Evolutionary conservation across 768 basidiomycete species (phyloP).

Genomic region (Phlegmacium glaucopus): DNA sequence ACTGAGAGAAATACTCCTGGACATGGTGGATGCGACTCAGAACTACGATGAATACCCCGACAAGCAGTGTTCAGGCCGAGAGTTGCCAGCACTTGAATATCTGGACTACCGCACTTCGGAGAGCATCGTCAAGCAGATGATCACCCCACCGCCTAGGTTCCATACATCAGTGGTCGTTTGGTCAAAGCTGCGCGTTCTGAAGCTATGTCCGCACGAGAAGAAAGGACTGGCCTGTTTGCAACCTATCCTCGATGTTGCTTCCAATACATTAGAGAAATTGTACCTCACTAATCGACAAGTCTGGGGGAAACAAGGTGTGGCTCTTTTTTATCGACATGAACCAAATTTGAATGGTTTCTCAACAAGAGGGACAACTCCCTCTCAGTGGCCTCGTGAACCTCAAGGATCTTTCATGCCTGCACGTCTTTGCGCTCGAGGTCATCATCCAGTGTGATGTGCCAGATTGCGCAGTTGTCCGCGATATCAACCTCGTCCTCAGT

Average conservation of each 20-base stretch:
- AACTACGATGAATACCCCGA: background rate
- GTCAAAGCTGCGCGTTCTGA: slow-evolving; percentile 8
- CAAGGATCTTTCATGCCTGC: background rate
- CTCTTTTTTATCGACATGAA: background rate
- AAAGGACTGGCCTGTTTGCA: slow-evolving; percentile 5
- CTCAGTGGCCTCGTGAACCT: background rate
- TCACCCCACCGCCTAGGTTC: slow-evolving; percentile 1
- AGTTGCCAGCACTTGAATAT: slow-evolving; percentile 3
- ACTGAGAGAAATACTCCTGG: slow-evolving; percentile 4
- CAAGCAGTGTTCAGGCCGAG: background rate
- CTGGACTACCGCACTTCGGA: slow-evolving; percentile 1
- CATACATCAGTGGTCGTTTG: slow-evolving; percentile 1
- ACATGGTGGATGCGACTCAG: slow-evolving; percentile 1
- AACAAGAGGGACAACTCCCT: background rate
- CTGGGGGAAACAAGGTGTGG: too few species aligned
- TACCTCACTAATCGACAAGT: slow-evolving; percentile 2
- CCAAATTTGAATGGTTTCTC: background rate
- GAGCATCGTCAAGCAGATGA: slow-evolving; percentile 3
- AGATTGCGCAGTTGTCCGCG: background rate
- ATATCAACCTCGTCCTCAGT: too few species aligned
- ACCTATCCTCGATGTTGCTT: slow-evolving; percentile 5
- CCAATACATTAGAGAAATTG: slow-evolving; percentile 7
- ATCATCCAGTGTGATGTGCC: background rate
- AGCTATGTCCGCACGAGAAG: background rate
- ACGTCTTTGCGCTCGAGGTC: background rate